Evolutionary conservation across 202 grass and related monocot species (phyloP).

Genomic region (Schoenoplectus triqueter): DNA sequence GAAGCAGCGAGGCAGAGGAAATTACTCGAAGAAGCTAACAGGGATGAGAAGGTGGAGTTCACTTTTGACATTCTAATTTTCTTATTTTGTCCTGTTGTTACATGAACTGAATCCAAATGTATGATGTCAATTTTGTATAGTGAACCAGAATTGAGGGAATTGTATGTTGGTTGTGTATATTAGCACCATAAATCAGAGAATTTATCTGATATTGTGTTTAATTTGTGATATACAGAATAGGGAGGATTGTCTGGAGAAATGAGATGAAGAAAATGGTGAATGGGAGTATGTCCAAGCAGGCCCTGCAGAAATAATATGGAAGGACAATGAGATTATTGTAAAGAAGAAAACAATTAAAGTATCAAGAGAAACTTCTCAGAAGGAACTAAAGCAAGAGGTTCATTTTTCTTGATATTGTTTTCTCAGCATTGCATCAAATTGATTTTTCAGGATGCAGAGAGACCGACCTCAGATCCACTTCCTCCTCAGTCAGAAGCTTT

Average conservation of each 20-base stretch:
- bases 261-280: slow-evolving; percentile 57
- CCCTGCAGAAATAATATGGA: slow-evolving; percentile 88
- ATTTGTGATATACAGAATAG: slow-evolving; percentile 46
- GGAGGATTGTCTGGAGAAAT: slow-evolving; percentile 45
- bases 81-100: background rate
- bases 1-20: slow-evolving; percentile 46
- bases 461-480: slow-evolving; percentile 87
- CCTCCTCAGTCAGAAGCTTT: slow-evolving; percentile 70
- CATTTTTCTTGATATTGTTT: slow-evolving; percentile 32
- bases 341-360: slow-evolving; percentile 94
- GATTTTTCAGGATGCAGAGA: slow-evolving; percentile 71
- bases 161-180: background rate
- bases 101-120: background rate
- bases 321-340: slow-evolving; percentile 93
- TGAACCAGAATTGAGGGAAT: background rate
- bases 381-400: slow-evolving; percentile 55
- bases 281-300: slow-evolving; percentile 94
- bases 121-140: background rate
- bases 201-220: slow-evolving; percentile 22
- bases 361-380: slow-evolving; percentile 58
- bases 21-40: slow-evolving; percentile 42
- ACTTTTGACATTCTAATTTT: background rate
- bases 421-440: slow-evolving; percentile 33
- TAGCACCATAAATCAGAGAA: background rate
- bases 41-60: slow-evolving; percentile 44